These are phyloP conservation scores for Adansonia grandidieri DNA, from an alignment of 441 rosid genomes.

Conservation along the genomic window DNA sequence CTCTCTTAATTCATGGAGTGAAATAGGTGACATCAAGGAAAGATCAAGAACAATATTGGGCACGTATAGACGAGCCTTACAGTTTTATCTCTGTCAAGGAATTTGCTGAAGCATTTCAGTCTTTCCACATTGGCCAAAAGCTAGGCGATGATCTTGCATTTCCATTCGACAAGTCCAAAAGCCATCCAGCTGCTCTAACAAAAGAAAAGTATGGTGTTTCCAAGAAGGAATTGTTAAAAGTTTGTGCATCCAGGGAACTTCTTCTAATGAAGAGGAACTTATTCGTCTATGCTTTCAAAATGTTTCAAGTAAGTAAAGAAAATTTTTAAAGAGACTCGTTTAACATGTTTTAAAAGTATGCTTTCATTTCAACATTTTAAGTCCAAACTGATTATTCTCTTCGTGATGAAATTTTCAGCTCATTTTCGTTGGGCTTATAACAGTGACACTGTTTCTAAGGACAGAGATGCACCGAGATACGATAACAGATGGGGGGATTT, in stretches of 20 bases:
- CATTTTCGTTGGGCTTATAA: constrained; percentile 45
- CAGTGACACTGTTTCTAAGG: constrained; percentile 66
- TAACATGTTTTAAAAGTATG: not conserved
- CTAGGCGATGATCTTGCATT: not conserved
- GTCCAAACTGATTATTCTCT: constrained; percentile 6
- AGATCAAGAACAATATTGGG: constrained; percentile 74
- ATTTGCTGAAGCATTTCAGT: constrained; percentile 69
- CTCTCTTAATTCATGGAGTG: not conserved
- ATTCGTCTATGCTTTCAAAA: constrained; percentile 67
- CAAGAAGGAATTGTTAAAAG: constrained; percentile 59
- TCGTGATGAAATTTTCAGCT: constrained; percentile 47
- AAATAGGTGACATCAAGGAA: constrained; percentile 65
- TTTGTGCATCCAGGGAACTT: constrained; percentile 68
- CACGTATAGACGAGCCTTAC: constrained; percentile 53
- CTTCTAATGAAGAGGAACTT: constrained; percentile 90
- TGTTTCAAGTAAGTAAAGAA: constrained; percentile 52
- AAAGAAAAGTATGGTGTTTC: constrained; percentile 61
- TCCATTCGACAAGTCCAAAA: too few relatives aligned
- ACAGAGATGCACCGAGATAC: constrained; percentile 68
- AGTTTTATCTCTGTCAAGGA: constrained; percentile 55
- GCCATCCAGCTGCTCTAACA: constrained; percentile 51
- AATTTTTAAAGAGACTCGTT: not conserved
- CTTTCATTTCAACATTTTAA: not conserved
- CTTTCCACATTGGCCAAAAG: constrained; percentile 55
- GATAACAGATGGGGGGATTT: constrained; percentile 59